Conservation (phyloP, 305 asterid species). For the Fraxinus angustifolia region DNA sequence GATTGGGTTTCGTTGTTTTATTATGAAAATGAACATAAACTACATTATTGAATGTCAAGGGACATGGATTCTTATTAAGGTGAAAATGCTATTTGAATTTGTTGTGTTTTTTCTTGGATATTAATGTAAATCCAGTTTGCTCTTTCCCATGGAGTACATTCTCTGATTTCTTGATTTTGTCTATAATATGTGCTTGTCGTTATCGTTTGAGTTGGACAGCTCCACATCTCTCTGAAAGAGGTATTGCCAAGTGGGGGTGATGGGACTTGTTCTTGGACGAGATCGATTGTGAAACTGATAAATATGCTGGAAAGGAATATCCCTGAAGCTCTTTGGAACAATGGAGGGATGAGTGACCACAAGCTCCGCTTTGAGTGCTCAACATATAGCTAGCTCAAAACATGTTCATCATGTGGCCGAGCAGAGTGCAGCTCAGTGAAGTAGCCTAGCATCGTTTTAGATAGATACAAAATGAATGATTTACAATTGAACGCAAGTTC, state of each 20-base stretch:
- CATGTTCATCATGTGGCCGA: too few relatives aligned
- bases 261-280: background rate
- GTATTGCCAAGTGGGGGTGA: background rate
- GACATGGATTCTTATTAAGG: background rate
- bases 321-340: too few relatives aligned
- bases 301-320: too few relatives aligned
- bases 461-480: too few relatives aligned
- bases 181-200: background rate
- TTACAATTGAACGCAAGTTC: too few relatives aligned
- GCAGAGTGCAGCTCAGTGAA: too few relatives aligned
- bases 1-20: background rate
- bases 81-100: constrained; percentile 4
- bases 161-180: background rate
- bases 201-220: background rate
- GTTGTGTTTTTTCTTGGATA: background rate
- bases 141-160: background rate
- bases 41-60: background rate
- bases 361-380: too few relatives aligned
- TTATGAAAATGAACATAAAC: background rate
- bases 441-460: too few relatives aligned
- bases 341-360: too few relatives aligned
- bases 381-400: too few relatives aligned
- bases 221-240: background rate
- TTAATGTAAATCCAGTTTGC: background rate
- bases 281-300: background rate